Evolutionary conservation across 2,329 filamentous ascomycete genomes (phyloP), one percentile per base, ranked within the genome.

Genomic region (Dothiorella sarmentorum): DNA sequence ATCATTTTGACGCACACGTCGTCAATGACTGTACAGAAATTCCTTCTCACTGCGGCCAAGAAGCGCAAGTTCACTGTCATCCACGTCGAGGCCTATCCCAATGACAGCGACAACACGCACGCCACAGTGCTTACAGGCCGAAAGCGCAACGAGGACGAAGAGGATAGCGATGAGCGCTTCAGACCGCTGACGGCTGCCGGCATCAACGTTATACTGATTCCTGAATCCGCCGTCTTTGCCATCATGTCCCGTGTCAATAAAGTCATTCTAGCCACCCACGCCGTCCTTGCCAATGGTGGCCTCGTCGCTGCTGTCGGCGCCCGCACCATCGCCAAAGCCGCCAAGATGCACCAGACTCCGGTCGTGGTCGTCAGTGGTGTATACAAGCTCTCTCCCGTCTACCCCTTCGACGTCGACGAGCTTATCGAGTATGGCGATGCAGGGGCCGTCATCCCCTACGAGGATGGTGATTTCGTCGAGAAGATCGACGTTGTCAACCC

Each of bases 161-260:
- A 80, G 70, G 77, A 84, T 67, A 66, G 75, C 67, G 61, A 78
- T 40, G 73, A 72, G 75, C 81, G 47, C 83, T 97, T 74, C 84
- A 96, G 94, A 73, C 86, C 91, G 47, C 81, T 97, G 61, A 85
- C 84, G 4, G 83, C 86, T 1, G 84, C 87, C 33, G 92, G 92
- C 24, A 89, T 95, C 58, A 88, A 85, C 1, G 88, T 96, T 40
- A 89, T 97, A 65, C 83, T 90, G 61, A 86, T 97, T 58, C 86
- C 90, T 42, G 92, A 96, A 73, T 88, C 86, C 7, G 89, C 91
- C 9, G 83, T 96, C 56, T 95, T 92, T 76, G 91, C 92, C 1
- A 89, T 97, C 67, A 97, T 99, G 90, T 89, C 92, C 7, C 86
- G 89, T 61, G 90, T 97, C 66, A 95, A 93, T 80, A 97, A 97